phyloP scores from a whole-genome alignment of 139 green algal genomes.

The Limnomonas spitsbergensis region DNA sequence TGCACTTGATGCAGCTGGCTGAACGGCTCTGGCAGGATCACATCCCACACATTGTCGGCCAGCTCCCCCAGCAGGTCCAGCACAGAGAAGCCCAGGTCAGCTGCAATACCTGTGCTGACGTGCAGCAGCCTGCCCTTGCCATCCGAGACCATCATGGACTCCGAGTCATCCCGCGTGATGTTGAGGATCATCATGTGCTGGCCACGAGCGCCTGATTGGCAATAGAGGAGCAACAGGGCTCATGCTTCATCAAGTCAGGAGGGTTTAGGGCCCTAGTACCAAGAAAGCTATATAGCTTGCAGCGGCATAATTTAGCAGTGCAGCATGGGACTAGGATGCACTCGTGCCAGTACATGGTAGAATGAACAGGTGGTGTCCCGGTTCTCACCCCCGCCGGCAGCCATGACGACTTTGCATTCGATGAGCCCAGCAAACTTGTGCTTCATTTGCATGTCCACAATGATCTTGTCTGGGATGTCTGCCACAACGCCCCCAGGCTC shows the following conservation, averaged over 20 bases:
- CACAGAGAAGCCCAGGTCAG: constrained; percentile 1
- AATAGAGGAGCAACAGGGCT: no score
- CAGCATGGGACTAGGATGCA: no score
- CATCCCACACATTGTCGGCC: background rate
- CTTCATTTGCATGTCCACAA: background rate
- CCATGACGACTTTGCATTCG: background rate
- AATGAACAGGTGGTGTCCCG: no score
- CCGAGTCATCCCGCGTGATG: background rate
- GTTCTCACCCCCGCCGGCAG: background rate
- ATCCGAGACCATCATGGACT: background rate
- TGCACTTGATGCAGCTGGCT: background rate
- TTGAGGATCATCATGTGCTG: background rate
- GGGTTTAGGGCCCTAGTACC: no score
- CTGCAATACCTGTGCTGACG: constrained; percentile 6
- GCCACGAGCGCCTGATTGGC: no score
- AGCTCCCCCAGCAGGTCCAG: background rate
- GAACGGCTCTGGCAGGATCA: constrained; percentile 2
- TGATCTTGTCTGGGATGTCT: background rate
- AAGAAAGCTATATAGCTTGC: no score
- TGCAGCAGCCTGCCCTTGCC: constrained; percentile 12
- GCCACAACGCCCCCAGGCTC: no score
- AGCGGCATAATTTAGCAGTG: no score
- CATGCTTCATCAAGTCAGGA: no score
- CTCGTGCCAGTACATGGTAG: no score
- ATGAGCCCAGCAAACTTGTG: constrained; percentile 7